Evolutionary conservation across 1,139 yeast species (phyloP), one percentile per base, ranked within the genome.

Genomic region (Suzukiozyma palmioleophila): DNA sequence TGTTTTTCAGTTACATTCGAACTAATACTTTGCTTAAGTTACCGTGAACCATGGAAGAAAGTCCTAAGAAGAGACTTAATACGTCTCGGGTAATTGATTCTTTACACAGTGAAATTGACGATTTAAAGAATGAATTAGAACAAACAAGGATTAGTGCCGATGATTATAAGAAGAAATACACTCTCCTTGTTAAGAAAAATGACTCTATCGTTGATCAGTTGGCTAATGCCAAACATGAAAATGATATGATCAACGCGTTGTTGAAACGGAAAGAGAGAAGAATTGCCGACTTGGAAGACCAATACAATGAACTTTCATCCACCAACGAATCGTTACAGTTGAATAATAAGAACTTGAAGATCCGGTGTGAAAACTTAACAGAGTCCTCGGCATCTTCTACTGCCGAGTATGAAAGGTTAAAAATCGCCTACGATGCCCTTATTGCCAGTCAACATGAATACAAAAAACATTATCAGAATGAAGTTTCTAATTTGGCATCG

Each of bases 201-300:
- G 82, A 80, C 35, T 75, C 76, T 42, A 66, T 78, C 43, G 71
- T 79, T 33, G 90, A 84, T 52, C 86, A 79, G 53, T 61, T 81
- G 47, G 81, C 86, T 32, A 82, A 81, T 49, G 68, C 82, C 26
- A 82, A 81, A 56, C 87, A 81, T 53, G 87, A 83, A 50, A 79
- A 79, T 50, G 86, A 82, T 50, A 80, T 81, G 64, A 67, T 81
- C 33, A 77, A 73, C 48, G 80, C 86, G 0, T 58, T 81, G 46
- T 61, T 82, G 47, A 79, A 73, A 47, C 63, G 89, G 43, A 81
- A 82, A 53, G 83, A 81, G 52, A 67, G 88, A 43, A 63, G 86
- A 43, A 73, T 83, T 33, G 52, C 66, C 31, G 89, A 82, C 51
- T 58, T 81, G 49, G 88, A 84, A 54, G 65, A 64, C 32, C 80